Base-by-base conservation (phyloP, 1,139 yeast species). In the Zygosaccharomyces sapae region DNA sequence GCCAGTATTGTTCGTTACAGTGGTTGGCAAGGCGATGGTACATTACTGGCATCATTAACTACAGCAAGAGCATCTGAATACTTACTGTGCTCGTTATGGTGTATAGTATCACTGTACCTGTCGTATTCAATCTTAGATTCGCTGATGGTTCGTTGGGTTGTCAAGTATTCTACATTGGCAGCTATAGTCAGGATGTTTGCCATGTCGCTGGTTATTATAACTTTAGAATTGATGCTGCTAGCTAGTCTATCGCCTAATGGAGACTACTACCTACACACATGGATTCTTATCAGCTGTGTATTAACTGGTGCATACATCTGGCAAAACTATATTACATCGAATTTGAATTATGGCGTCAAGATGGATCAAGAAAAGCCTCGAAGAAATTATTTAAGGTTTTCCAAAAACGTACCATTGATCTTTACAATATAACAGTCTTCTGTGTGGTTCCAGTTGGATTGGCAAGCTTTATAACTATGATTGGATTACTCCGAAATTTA, bases 391-490 rank as follows among this genome's bases (percentile, higher is more conserved):
- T 56, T 57, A 50, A 54, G 53, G 40, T 61, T 57, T 43, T 52
- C 62, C 9, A 56, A 55, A 64, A 60, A 39, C 69, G 90, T 46
- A 86, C 89, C 53, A 79, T 92, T 54, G 89, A 85, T 61, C 73
- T 83, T 50, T 86, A 89, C 67, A 88, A 86, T 56, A 86, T 92
- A 41, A 90, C 86, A 1, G 97, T 92, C 1, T 92, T 87, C 71
- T 97, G 97, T 1, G 97, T 92, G 45, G 96, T 92, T 4, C 98
- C 98, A 0, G 90, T 92, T 22, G 98, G 98, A 0, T 61, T 92
- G 51, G 97, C 98, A 2, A 87, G 96, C 58, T 92, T 92, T 59
- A 69, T 90, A 24, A 89, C 97, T 3, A 88, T 90, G 96, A 72
- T 89, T 25, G 94, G 90, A 0, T 69, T 90, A 43, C 69, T 89